A percentile compares a stretch with the other conserved stretches of the same genome.
Conservation (phyloP, 345 rosid species). For the Excoecaria cochinchinensis region DNA sequence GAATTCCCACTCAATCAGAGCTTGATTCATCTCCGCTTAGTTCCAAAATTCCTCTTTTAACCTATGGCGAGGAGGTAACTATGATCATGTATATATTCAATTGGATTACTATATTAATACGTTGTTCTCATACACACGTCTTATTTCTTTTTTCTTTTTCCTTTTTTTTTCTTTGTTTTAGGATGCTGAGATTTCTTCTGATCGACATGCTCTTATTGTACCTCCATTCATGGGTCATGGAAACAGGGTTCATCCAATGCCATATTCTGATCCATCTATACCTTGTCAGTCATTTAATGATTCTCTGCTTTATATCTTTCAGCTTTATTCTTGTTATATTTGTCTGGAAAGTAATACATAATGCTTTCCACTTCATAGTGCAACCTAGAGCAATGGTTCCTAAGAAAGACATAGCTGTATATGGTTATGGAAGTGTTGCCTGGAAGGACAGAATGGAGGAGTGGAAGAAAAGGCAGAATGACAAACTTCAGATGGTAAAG, state of each 20-base stretch:
- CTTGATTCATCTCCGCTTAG: conserved; percentile 61
- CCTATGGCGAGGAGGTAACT: conserved; percentile 83
- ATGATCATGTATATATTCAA: background rate
- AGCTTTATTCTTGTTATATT: background rate
- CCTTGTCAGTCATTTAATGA: conserved; percentile 54
- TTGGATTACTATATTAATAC: background rate
- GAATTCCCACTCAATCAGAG: conserved; percentile 52
- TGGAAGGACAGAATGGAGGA: conserved; percentile 96
- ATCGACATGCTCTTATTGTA: conserved; percentile 82
- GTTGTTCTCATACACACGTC: background rate
- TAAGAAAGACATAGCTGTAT: conserved; percentile 75
- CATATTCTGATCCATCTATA: conserved; percentile 60
- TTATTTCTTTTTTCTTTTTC: background rate
- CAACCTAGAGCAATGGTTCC: conserved; percentile 95
- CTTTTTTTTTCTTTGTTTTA: conserved; percentile 18
- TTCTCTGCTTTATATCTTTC: background rate
- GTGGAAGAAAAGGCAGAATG: conserved; percentile 82
- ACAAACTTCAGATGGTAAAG: conserved; percentile 77
- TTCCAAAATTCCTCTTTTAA: conserved; percentile 84
- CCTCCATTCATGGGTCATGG: conserved; percentile 75
- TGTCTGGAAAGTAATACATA: conserved; percentile 1
- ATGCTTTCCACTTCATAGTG: conserved; percentile 42
- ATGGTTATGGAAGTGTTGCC: conserved; percentile 97
- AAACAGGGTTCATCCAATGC: conserved; percentile 66
- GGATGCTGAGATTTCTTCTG: conserved; percentile 84